phyloP scores from a whole-genome alignment of 306 rosid genomes.

The Castanospermum australe region DNA sequence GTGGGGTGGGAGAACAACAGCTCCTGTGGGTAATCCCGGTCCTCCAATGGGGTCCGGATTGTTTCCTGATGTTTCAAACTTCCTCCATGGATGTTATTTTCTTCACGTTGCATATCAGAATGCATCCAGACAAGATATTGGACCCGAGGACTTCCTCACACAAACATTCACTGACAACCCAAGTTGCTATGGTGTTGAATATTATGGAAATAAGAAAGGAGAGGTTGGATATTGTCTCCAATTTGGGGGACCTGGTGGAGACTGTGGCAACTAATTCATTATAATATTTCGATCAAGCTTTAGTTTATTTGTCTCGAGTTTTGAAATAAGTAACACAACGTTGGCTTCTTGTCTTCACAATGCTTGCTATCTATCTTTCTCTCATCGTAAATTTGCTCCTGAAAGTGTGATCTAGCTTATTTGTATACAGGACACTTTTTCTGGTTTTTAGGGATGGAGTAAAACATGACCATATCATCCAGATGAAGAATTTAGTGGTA shows the following conservation, averaged over 20 bases:
- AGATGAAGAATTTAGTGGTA: no score
- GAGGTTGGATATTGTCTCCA: background rate
- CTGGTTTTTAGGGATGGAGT: no score
- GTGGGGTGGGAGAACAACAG: background rate
- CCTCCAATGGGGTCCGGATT: slow-evolving; percentile 18
- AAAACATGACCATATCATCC: no score
- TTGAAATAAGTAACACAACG: no score
- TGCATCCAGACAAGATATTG: background rate
- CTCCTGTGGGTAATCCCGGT: background rate
- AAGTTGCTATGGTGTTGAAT: background rate
- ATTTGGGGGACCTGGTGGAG: slow-evolving; percentile 1
- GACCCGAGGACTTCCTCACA: accelerated
- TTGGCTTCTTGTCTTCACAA: no score
- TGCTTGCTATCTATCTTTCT: no score
- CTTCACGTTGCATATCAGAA: background rate
- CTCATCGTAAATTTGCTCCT: no score
- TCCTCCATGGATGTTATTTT: background rate
- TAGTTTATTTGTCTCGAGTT: no score
- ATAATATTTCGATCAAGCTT: background rate
- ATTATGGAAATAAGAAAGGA: background rate
- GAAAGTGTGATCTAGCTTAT: no score
- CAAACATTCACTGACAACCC: accelerated
- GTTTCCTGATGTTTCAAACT: background rate
- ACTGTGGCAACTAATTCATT: background rate
- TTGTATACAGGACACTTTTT: no score